Conservation (phyloP, 805 yeast species). For the Candida schatavii region DNA sequence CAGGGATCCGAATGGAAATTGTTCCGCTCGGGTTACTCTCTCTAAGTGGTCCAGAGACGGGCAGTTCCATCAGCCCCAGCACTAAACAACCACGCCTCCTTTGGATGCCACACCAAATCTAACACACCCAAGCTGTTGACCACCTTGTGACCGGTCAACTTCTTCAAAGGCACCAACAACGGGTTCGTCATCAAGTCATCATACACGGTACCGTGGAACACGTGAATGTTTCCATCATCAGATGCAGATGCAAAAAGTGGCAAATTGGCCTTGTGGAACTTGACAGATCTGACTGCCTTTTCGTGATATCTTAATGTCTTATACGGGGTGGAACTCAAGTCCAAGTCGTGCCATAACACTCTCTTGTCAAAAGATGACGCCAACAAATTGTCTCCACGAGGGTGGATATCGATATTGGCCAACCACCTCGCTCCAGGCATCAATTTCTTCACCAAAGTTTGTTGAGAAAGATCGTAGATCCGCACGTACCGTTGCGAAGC, state of each 20-base stretch:
- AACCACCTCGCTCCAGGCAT: constrained; percentile 97
- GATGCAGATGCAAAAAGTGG: constrained; percentile 94
- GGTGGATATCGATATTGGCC: constrained; percentile 88
- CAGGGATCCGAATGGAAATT: no score
- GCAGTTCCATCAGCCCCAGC: constrained; percentile 98
- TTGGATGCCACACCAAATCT: constrained; percentile 91
- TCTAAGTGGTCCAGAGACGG: constrained; percentile 88
- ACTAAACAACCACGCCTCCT: constrained; percentile 96
- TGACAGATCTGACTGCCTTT: constrained; percentile 85
- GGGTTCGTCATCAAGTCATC: constrained; percentile 96
- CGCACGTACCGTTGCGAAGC: constrained; percentile 92
- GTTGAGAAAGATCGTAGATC: constrained; percentile 86
- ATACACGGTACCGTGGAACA: constrained; percentile 95
- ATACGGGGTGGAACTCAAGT: constrained; percentile 83
- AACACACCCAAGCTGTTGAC: constrained; percentile 81
- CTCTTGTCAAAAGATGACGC: constrained; percentile 94
- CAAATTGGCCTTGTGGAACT: constrained; percentile 78
- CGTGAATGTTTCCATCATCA: constrained; percentile 90
- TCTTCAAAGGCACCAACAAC: constrained; percentile 91
- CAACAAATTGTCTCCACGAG: constrained; percentile 90
- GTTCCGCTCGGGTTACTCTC: no score
- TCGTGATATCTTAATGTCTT: constrained; percentile 94
- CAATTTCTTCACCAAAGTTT: constrained; percentile 76
- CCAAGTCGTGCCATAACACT: constrained; percentile 96
- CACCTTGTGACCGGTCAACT: constrained; percentile 85